Conservation (phyloP, 2,329 filamentous ascomycete species). For the Parastagonospora avenae region DNA sequence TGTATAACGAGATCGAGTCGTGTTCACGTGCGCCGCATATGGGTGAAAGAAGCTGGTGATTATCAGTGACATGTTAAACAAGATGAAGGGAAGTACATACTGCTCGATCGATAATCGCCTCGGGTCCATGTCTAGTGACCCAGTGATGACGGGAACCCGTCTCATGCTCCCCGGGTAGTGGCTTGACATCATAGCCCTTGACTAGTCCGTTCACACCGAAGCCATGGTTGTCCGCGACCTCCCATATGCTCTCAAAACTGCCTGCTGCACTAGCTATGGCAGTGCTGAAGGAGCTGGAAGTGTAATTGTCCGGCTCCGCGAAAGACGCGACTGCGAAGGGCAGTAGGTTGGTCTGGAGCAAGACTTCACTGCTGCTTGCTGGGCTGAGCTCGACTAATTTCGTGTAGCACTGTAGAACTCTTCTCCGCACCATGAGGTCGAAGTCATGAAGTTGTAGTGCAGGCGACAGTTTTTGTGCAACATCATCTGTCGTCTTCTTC, state of each 20-base stretch:
- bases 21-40: constrained; percentile 86
- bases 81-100: constrained; percentile 24
- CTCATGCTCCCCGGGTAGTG: constrained; percentile 66
- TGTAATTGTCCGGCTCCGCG: constrained; percentile 88
- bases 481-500: constrained; percentile 86
- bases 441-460: constrained; percentile 88
- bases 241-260: constrained; percentile 93
- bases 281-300: constrained; percentile 81
- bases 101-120: constrained; percentile 66
- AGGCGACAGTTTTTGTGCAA: constrained; percentile 80
- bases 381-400: constrained; percentile 89
- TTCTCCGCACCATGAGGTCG: constrained; percentile 88
- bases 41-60: constrained; percentile 57
- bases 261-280: constrained; percentile 90
- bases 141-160: constrained; percentile 53
- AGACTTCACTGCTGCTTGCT: constrained; percentile 79
- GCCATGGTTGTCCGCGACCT: constrained; percentile 89
- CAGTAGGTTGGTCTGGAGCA: constrained; percentile 89
- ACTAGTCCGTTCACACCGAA: constrained; percentile 91
- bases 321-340: constrained; percentile 90
- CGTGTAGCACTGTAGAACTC: constrained; percentile 93
- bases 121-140: constrained; percentile 62
- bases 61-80: constrained; percentile 11
- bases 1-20: constrained; percentile 82
- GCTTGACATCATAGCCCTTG: constrained; percentile 73